Base-by-base conservation (phyloP, 768 basidiomycete species). In the Pleurotus sapidus region DNA sequence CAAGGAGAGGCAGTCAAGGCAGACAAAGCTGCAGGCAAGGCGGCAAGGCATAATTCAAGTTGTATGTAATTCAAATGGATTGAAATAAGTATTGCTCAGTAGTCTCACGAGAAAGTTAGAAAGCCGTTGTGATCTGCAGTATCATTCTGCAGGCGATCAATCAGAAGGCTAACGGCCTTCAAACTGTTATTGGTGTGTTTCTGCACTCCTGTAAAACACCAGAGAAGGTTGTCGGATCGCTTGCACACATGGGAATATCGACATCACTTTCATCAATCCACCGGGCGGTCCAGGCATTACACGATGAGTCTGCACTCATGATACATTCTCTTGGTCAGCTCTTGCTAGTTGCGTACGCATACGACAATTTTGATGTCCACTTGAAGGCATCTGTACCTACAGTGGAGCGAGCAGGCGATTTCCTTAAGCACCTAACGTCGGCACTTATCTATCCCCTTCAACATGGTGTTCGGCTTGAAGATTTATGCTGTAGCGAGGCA, bases 131-230 rank as follows among this genome's bases (percentile, higher is more conserved):
- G 37, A 48, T 59, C 6, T 48, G 56, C 27, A 57, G 59, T 39
- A 60, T 60, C 9, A 37, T 60, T 3, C 48, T 60, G 46, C 46
- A 60, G 9, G 56, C 46, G 25, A 9, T 25, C 1, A 60, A 60
- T 51, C 34, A 49, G 3, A 55, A 50, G 7, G 60, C 60, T 56
- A 70, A 70, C 48, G 38, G 60, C 4, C 38, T 70, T 6, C 49
- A 61, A 40, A 48, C 46, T 6, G 49, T 66, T 15, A 14, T 69
- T 34, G 70, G 70, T 0, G 46, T 70, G 0, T 70, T 69, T 56
- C 39, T 63, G 3, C 67, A 69, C 45, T 54, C 67, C 1, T 59
- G 49, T 43, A 47, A 59, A 24, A 60, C 66, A 0, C 67, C 70
- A 2, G 63, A 69, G 37, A 60, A 56, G 15, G 67, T 70, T 11